These are phyloP conservation scores for Ceratobasidium sp. DNA, from an alignment of 1,284 basidiomycete species.

Conservation along the genomic window DNA sequence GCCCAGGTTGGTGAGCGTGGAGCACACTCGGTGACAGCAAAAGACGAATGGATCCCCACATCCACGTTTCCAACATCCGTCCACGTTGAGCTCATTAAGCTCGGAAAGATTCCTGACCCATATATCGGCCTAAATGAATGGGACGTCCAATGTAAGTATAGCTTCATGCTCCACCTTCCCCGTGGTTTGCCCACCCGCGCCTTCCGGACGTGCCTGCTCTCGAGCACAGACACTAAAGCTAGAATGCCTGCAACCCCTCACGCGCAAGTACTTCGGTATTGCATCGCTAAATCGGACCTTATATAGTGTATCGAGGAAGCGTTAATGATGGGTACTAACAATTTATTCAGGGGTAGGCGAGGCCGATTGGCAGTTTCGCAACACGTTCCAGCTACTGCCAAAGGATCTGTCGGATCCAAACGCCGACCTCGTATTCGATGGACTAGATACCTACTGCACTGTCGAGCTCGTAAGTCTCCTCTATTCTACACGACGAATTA, in stretches of 20 bases:
- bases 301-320: background rate
- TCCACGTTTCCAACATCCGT: constrained; percentile 79
- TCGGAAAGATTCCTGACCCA: constrained; percentile 81
- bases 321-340: constrained; percentile 30
- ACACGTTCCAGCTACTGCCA: constrained; percentile 62
- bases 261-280: constrained; percentile 5
- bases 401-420: constrained; percentile 58
- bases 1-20: constrained; percentile 59
- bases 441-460: constrained; percentile 84
- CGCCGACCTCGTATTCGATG: constrained; percentile 82
- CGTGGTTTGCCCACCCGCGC: constrained; percentile 41
- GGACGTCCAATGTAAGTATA: constrained; percentile 79
- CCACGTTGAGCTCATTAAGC: constrained; percentile 80
- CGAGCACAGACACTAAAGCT: too few relatives aligned
- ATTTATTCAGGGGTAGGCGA: constrained; percentile 79
- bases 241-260: background rate
- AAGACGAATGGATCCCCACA: constrained; percentile 70
- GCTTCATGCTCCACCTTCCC: background rate
- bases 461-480: constrained; percentile 65
- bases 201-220: background rate
- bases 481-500: background rate
- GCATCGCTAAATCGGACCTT: background rate
- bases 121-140: constrained; percentile 81
- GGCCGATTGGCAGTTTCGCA: constrained; percentile 83
- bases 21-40: constrained; percentile 58